Conservation (phyloP, 2,329 filamentous ascomycete species). For the Clarireedia homoeocarpa region DNA sequence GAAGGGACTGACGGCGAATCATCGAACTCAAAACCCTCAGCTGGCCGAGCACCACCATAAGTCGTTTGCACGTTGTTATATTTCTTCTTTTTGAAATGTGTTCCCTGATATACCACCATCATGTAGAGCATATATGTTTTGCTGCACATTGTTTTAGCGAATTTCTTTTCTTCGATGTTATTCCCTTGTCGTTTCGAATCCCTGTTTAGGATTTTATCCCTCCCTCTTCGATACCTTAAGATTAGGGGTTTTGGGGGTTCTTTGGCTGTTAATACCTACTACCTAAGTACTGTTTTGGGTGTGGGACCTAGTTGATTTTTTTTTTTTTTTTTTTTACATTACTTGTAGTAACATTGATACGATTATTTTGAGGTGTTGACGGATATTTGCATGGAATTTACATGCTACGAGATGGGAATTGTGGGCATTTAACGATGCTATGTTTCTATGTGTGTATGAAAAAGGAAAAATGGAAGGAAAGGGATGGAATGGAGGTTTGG, state of each 20-base stretch:
- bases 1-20: slow-evolving; percentile 16
- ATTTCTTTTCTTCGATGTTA: neutral
- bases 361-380: slow-evolving; percentile 1
- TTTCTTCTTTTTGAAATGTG: neutral
- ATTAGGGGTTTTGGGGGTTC: neutral
- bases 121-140: slow-evolving; percentile 7
- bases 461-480: neutral
- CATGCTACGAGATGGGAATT: neutral
- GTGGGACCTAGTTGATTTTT: neutral
- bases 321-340: neutral
- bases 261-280: neutral
- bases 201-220: neutral
- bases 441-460: slow-evolving; percentile 6
- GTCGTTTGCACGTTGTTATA: neutral
- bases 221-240: neutral
- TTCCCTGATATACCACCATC: neutral
- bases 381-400: slow-evolving; percentile 5
- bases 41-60: slow-evolving; percentile 24
- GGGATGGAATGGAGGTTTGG: neutral
- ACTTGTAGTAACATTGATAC: neutral
- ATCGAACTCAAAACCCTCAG: slow-evolving; percentile 7
- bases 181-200: neutral
- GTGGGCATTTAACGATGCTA: slow-evolving; percentile 4
- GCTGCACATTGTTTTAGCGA: neutral
- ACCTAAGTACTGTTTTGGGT: neutral